Base-by-base conservation (phyloP, 208 protist genomes). In the Trypanosoma lewisi region DNA sequence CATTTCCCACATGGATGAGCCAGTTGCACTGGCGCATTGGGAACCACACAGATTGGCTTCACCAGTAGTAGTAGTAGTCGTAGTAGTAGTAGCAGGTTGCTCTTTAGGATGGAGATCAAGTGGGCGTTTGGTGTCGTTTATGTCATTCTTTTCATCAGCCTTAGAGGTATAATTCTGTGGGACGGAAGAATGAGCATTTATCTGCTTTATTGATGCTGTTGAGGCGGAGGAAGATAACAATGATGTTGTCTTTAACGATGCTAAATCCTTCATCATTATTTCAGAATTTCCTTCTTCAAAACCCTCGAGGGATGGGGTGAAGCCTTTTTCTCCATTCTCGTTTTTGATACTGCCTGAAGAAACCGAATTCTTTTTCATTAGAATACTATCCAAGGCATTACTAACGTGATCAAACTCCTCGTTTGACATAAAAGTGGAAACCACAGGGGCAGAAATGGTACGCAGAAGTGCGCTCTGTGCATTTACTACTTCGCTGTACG, bases 391-490 rank as follows among this genome's bases (percentile, higher is more conserved):
- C 36, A 57, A 33, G 3, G 14, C 23, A 9, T 33, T 49, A 16
- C 19, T 11, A 30, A 57, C 3, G 0, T 37, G 1, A 2, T 47
- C 36, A 33, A 31, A 47, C 4, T 49, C 47, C 28, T 57, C 49
- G 34, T 7, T 31, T 42, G 54, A 48, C 9, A 39, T 21, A 36
- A 5, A 1, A 33, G 44, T 9, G 2, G 16, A 28, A 54, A 33
- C 34, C 9, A 25, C 45, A 23, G 9, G 1, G 25, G 27, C 25
- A 25, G 60, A 66, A 49, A 47, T 25, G 33, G 49, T 27, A 23
- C 50, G 60, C 49, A 66, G 37, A n/a, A 66, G 36, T 19, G 60
- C 60, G 16, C 28, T 6, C 30, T 66, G 60, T 49, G 60, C 60
- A 17, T 66, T n/a, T 23, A 66, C 47, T 12, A 66, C 36, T 19